phyloP scores from a whole-genome alignment of 1,284 basidiomycete species.

The Leccinum pachyderme region DNA sequence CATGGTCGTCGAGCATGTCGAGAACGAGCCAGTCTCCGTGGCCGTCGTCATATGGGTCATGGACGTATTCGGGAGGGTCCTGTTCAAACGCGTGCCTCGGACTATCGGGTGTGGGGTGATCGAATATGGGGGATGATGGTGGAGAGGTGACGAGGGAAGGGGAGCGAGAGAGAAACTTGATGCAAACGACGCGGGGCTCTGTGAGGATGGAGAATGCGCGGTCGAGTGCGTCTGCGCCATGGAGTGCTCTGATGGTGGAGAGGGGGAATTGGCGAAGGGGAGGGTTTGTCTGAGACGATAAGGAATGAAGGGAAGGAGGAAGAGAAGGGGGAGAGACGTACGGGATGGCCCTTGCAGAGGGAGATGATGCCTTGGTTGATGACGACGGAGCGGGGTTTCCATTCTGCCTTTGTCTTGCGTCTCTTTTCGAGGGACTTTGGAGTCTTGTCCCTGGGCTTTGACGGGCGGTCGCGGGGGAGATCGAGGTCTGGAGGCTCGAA shows the following conservation, averaged over 20 bases:
- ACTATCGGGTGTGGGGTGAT: conserved; percentile 2
- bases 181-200: conserved; percentile 44
- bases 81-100: not conserved
- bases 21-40: conserved; percentile 55
- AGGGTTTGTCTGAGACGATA: conserved; percentile 38
- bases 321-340: conserved; percentile 32
- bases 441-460: not conserved
- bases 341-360: conserved; percentile 53
- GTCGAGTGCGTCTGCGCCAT: conserved; percentile 46
- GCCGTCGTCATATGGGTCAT: conserved; percentile 9
- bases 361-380: conserved; percentile 55
- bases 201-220: conserved; percentile 25
- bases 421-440: conserved; percentile 21
- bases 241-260: conserved; percentile 41
- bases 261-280: conserved; percentile 46
- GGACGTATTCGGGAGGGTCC: not conserved
- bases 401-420: conserved; percentile 44
- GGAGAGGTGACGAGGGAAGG: conserved; percentile 23
- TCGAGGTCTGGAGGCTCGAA: conserved; percentile 25
- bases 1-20: conserved; percentile 53
- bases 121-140: conserved; percentile 28
- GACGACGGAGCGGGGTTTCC: conserved; percentile 63
- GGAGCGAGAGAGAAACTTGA: conserved; percentile 41
- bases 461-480: not conserved
- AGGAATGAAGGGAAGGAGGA: conserved; percentile 1